phyloP scores from a whole-genome alignment of 768 basidiomycete genomes.

The Terana coerulea region DNA sequence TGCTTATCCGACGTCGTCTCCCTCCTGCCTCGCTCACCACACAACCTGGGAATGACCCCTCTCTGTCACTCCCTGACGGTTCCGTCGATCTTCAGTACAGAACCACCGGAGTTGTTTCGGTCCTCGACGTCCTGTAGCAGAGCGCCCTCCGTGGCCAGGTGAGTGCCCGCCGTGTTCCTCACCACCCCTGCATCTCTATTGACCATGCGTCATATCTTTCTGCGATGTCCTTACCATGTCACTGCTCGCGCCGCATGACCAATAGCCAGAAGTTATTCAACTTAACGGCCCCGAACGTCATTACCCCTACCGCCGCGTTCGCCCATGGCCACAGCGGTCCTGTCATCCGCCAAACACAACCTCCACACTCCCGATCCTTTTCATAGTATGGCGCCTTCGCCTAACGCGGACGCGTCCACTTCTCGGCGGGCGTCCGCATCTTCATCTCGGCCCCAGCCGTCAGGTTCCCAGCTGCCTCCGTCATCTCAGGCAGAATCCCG shows the following conservation, averaged over 20 bases:
- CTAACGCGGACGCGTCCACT: conserved; percentile 16
- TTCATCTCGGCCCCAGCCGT: conserved; percentile 27
- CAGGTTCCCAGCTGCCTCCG: conserved; percentile 29
- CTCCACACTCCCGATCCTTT: conserved; percentile 39
- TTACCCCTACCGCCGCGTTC: background rate
- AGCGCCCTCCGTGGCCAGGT: conserved; percentile 1
- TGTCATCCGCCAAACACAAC: conserved; percentile 34
- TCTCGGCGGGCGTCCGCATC: conserved; percentile 27
- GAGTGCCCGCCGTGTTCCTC: background rate
- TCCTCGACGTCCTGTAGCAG: background rate
- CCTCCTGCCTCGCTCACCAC: background rate
- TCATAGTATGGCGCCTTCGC: conserved; percentile 40
- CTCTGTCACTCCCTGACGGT: background rate
- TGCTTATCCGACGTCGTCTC: background rate
- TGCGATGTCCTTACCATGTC: background rate
- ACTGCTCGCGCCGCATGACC: background rate
- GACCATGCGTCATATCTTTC: background rate
- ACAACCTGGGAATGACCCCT: background rate
- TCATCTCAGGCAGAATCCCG: conserved; percentile 33
- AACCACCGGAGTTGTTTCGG: conserved; percentile 8
- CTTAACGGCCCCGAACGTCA: background rate
- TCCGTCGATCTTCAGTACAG: background rate
- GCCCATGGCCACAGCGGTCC: conserved; percentile 44
- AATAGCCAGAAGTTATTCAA: background rate
- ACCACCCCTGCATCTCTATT: background rate